phyloP scores from a whole-genome alignment of 805 yeast species.

The Saturnispora bothae region DNA sequence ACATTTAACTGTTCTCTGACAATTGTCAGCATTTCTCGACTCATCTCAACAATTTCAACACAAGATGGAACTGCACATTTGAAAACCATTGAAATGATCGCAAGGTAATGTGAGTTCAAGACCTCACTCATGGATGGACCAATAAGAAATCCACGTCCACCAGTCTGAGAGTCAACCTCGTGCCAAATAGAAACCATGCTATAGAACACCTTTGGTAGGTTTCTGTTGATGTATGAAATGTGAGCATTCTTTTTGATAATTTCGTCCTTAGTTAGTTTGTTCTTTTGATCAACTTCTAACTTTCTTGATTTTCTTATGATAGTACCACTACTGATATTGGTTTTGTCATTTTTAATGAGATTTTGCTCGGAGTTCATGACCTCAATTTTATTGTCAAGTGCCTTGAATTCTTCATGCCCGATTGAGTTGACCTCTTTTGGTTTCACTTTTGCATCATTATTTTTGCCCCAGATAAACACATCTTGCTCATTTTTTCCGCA shows the following conservation, averaged over 20 bases:
- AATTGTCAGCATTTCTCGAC: conserved; percentile 37
- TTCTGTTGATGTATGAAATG: conserved; percentile 29
- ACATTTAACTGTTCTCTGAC: conserved; percentile 10
- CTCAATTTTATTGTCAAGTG: conserved; percentile 11
- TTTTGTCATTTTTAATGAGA: conserved; percentile 24
- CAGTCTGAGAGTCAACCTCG: conserved; percentile 26
- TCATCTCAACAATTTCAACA: conserved; percentile 43
- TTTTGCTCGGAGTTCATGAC: conserved; percentile 13
- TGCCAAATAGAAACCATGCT: conserved; percentile 45
- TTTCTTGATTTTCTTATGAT: conserved; percentile 33
- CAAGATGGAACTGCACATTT: conserved; percentile 50
- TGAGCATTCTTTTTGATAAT: conserved; percentile 5
- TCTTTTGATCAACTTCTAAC: conserved; percentile 15
- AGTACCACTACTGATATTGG: conserved; percentile 27
- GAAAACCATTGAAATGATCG: conserved; percentile 46
- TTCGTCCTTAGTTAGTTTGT: conserved; percentile 11
- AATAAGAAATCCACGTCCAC: conserved; percentile 30
- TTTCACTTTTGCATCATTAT: conserved; percentile 21
- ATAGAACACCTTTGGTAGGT: conserved; percentile 35
- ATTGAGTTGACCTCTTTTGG: conserved; percentile 34
- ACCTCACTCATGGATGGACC: conserved; percentile 43
- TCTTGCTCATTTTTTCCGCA: conserved; percentile 44
- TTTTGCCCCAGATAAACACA: conserved; percentile 30
- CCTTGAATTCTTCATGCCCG: conserved; percentile 34
- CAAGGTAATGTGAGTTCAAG: conserved; percentile 46